Evolutionary conservation across 371 early-diverging fungal genomes (phyloP).

Genomic region (Actinomortierella ambigua): DNA sequence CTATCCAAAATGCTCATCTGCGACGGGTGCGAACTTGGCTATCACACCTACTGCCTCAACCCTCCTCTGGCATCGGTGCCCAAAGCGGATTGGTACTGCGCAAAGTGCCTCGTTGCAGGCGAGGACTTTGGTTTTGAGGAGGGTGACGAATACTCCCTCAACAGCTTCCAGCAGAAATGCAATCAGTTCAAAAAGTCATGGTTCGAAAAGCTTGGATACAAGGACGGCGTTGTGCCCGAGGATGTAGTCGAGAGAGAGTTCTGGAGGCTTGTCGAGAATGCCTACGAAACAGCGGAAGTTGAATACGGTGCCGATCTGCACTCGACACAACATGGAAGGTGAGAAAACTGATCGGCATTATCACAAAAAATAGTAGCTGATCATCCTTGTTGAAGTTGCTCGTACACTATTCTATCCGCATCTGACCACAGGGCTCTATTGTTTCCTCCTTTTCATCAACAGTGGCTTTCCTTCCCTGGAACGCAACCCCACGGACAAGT

Average conservation of each 20-base stretch:
- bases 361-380: too few relatives aligned
- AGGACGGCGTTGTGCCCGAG: conserved; percentile 64
- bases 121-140: conserved; percentile 97
- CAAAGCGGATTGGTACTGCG: conserved; percentile 85
- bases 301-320: conserved; percentile 97
- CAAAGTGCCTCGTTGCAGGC: conserved; percentile 76
- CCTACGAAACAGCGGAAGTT: conserved; percentile 88
- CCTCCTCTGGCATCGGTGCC: conserved; percentile 75
- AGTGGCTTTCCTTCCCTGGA: conserved; percentile 78
- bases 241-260: conserved; percentile 91
- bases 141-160: conserved; percentile 78
- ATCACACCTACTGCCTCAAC: conserved; percentile 80
- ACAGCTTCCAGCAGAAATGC: conserved; percentile 78
- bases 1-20: conserved; percentile 79
- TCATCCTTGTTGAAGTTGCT: too few relatives aligned
- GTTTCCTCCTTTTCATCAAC: neutral
- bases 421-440: too few relatives aligned
- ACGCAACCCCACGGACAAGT: conserved; percentile 59
- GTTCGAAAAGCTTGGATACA: conserved; percentile 55
- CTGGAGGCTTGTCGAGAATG: conserved; percentile 89
- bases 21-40: conserved; percentile 86
- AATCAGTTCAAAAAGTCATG: conserved; percentile 81
- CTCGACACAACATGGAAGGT: conserved; percentile 90
- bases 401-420: conserved; percentile 2
- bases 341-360: too few relatives aligned